These are phyloP conservation scores for Auricularia cornea DNA, from an alignment of 768 basidiomycete genomes.

Conservation along the genomic window DNA sequence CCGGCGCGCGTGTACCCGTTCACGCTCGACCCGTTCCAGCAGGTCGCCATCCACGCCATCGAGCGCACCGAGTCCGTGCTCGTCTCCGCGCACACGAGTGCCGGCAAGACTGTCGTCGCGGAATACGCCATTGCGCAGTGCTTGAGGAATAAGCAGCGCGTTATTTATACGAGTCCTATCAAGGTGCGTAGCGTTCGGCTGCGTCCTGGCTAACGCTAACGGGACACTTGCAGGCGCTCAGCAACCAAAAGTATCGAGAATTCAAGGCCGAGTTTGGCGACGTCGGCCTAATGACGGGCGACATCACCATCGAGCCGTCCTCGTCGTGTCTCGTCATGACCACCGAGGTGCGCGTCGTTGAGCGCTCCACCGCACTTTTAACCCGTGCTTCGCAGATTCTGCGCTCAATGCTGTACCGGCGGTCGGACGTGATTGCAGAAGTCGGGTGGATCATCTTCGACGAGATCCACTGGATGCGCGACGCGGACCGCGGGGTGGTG, in stretches of 20 bases:
- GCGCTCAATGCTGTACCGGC: conserved; percentile 96
- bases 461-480: conserved; percentile 99
- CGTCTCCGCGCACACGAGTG: conserved; percentile 97
- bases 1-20: conserved; percentile 94
- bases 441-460: conserved; percentile 99
- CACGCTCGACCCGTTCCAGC: conserved; percentile 93
- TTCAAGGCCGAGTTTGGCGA: conserved; percentile 96
- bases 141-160: conserved; percentile 86
- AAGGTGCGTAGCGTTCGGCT: conserved; percentile 60
- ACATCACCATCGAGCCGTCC: conserved; percentile 96
- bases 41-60: conserved; percentile 89
- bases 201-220: neutral
- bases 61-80: conserved; percentile 96
- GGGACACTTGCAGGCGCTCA: too few species aligned
- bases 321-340: conserved; percentile 99
- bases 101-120: conserved; percentile 98
- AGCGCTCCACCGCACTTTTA: neutral
- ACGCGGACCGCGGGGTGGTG: conserved; percentile 92
- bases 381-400: conserved; percentile 57
- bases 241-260: conserved; percentile 98
- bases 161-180: conserved; percentile 99
- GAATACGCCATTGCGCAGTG: conserved; percentile 99
- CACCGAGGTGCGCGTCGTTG: conserved; percentile 62
- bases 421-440: conserved; percentile 98
- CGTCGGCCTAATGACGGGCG: conserved; percentile 98